Evolutionary conservation across 768 basidiomycete species (phyloP).

Genomic region (Asterophora parasitica): DNA sequence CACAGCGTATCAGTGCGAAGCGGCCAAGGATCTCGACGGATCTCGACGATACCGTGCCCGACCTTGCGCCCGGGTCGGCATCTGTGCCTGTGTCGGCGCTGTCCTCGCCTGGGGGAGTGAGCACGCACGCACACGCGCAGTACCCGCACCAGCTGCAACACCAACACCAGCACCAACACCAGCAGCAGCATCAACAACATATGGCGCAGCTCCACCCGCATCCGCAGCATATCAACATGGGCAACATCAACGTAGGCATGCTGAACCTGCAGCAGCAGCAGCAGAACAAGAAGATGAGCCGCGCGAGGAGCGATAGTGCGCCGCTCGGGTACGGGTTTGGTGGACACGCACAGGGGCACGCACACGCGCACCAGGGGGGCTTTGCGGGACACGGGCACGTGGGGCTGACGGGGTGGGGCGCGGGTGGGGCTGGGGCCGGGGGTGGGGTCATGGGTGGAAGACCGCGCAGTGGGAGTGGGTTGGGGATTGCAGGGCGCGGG

Average conservation of each 20-base stretch:
- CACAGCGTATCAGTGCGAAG: constrained; percentile 37
- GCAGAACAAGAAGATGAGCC: constrained; percentile 37
- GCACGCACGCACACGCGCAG: constrained; percentile 12
- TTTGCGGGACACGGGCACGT: background rate
- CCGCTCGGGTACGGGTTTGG: constrained; percentile 53
- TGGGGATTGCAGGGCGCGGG: constrained; percentile 28
- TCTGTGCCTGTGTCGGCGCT: constrained; percentile 30
- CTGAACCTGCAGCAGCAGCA: no score
- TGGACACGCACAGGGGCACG: background rate
- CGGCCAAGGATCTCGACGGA: constrained; percentile 48
- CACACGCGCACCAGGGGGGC: no score
- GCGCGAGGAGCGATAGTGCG: constrained; percentile 67
- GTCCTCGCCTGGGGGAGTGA: constrained; percentile 12
- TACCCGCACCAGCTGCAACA: no score
- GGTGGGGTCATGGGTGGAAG: constrained; percentile 23
- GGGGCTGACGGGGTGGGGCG: constrained; percentile 23
- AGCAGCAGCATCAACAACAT: no score
- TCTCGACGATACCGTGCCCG: constrained; percentile 22
- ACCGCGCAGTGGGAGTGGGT: constrained; percentile 49
- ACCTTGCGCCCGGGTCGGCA: constrained; percentile 10
- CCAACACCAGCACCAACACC: no score
- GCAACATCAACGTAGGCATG: no score
- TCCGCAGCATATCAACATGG: constrained; percentile 22
- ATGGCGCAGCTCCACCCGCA: no score
- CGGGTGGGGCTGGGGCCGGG: constrained; percentile 9